Evolutionary conservation across 139 green algal genomes (phyloP).

Genomic region (Diplosphaera chodatii): DNA sequence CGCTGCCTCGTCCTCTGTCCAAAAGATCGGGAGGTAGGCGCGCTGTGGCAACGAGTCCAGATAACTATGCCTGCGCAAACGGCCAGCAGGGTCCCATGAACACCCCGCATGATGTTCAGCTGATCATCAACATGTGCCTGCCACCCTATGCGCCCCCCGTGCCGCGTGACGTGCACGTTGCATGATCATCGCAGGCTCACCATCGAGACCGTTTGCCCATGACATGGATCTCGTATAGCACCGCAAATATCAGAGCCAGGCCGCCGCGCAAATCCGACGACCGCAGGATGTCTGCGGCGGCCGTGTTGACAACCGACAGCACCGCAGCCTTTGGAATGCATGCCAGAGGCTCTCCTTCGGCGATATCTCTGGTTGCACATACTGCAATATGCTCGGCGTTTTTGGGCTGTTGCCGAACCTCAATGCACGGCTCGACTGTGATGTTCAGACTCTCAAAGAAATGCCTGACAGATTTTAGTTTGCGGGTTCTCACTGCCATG

Average conservation of each 20-base stretch:
- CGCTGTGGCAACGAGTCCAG: constrained; percentile 36
- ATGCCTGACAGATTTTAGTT: background rate
- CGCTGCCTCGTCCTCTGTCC: constrained; percentile 40
- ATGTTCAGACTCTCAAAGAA: background rate
- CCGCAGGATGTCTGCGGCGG: constrained; percentile 41
- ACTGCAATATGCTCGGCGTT: background rate
- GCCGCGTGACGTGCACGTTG: too few species aligned
- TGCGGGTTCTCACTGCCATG: background rate
- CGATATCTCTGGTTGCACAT: constrained; percentile 17
- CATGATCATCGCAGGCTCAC: too few species aligned
- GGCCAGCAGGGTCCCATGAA: too few species aligned
- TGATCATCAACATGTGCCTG: too few species aligned
- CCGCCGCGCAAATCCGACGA: constrained; percentile 48
- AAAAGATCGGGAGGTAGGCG: constrained; percentile 72
- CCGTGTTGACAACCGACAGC: constrained; percentile 34
- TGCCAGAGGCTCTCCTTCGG: constrained; percentile 39
- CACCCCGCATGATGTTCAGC: too few species aligned
- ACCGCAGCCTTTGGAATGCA: constrained; percentile 53
- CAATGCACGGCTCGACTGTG: background rate
- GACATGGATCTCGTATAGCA: constrained; percentile 53
- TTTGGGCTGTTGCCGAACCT: background rate
- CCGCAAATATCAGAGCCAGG: constrained; percentile 61
- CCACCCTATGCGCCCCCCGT: too few species aligned
- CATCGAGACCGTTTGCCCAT: constrained; percentile 31
- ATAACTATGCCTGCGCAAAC: constrained; percentile 69